Percentiles rank a stretch among this genome's conserved stretches.
Conservation (phyloP, 331 rosid genomes). For the Rhamnella rubrinervis region DNA sequence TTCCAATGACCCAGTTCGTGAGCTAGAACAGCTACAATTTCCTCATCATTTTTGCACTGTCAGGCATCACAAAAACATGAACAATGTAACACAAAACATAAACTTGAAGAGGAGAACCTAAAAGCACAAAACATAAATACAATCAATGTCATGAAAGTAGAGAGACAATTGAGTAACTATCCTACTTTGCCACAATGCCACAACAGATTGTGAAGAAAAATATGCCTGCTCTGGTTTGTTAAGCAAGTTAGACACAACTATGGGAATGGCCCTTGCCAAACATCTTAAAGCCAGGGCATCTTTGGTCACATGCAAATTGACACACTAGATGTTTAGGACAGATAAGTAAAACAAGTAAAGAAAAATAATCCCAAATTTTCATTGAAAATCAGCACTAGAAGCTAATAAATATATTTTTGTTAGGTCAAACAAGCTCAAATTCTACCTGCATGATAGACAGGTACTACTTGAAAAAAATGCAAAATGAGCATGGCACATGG, state of each 20-base stretch:
- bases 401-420: no score
- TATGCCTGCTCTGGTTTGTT: background rate
- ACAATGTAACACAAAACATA: background rate
- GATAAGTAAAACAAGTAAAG: background rate
- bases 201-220: background rate
- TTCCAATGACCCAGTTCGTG: constrained; percentile 99
- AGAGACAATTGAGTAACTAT: background rate
- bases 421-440: no score
- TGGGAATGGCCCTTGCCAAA: background rate
- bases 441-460: no score
- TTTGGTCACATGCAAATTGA: background rate
- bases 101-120: background rate
- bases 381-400: no score
- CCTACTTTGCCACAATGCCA: background rate
- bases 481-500: no score
- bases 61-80: constrained; percentile 13
- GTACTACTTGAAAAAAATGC: no score
- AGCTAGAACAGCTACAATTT: constrained; percentile 93
- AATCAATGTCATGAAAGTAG: background rate
- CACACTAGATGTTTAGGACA: background rate
- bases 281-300: background rate
- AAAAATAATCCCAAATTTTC: background rate
- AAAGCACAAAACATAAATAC: background rate
- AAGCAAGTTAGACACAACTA: background rate
- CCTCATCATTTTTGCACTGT: constrained; percentile 93